Base-by-base conservation (phyloP, 2,329 filamentous ascomycete species). In the Nannizziopsis arthrosporioides region DNA sequence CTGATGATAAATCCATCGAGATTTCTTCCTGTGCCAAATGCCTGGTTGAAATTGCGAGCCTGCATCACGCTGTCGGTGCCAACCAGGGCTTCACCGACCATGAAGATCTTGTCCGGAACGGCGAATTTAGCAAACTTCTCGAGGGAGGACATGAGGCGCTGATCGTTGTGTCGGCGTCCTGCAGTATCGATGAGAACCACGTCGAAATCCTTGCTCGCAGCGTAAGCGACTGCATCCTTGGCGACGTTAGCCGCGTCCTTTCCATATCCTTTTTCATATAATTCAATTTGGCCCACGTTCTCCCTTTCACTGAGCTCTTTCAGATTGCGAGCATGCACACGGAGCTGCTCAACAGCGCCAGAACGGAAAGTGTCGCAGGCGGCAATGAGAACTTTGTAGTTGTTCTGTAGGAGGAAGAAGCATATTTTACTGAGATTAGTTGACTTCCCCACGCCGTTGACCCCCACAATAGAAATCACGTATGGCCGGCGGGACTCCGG, bases 101-200 rank as follows among this genome's bases (percentile, higher is more conserved):
- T 96, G 63, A 98, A 80, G 55, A 98, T 95, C 74, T 98, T 96
- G 68, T 98, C 90, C 0, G 93, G 93, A 55, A 90, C 80, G 0
- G 92, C 92, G 58, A 96, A 84, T 64, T 94, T 94, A 53, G 87
- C 90, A 64, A 98, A 98, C 63, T 96, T 98, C 67, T 96, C 92
- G 32, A 98, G 75, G 2, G 84, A 90, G 10, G 85, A 92, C 93
- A 98, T 98, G 53, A 98, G 78, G 6, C 92, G 81, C 64, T 88
- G 81, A 66, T 98, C 92, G 61, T 98, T 98, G 70, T 98, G 92
- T 42, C 92, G 78, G 17, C 92, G 82, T 4, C 92, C 92, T 0
- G 92, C 92, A 0, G 92, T 98, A 64, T 98, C 92, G 58, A 98
- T 95, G 50, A 98, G 76, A 0, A 98, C 92, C 9, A 98, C 92